Base-by-base conservation (phyloP, 2,329 filamentous ascomycete species). In the Phyllosticta citriasiana region DNA sequence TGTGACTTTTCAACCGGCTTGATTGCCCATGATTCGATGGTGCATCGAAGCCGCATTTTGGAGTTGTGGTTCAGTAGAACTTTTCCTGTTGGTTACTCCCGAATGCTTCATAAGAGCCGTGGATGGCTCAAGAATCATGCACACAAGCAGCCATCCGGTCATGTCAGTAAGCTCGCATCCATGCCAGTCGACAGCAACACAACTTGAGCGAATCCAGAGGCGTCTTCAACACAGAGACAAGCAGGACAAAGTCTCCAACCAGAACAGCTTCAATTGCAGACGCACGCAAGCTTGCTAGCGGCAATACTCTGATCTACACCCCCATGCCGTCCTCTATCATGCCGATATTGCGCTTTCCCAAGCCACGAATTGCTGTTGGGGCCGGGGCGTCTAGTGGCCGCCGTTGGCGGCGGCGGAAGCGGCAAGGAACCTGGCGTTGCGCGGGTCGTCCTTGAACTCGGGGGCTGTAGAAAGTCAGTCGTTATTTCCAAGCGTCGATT, bases 391-490 rank as follows among this genome's bases (percentile, higher is more conserved):
- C 50, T 62, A 62, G 53, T 62, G 60, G 52, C 55, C 59, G 52
- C 66, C 61, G 71, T 73, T 73, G 61, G 69, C 61, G 57, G 86
- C n/a, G 4, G 12, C 14, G 40, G 40, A 14, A 16, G 40, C 40
- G 14, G 40, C 40, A n/a, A 6, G 14, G 40, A 47, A 47, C 12
- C n/a, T 16, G 40, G 40, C 86, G 84, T 97, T 97, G 78, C 92
- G 87, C 68, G 92, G 91, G 79, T 97, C 93, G 82, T 96, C 95
- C 87, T 92, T 95, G 85, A 84, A 97, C 81, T 97, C 91, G 70
- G 89, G 89, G 81, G 86, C 93, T 97, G 70, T 26, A 30, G 24
- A 57, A 16, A n/a, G 33, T 19, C 30, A 35, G 22, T 30, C 9
- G 27, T 30, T 8, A 4, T 30, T 30, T 30, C 5, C 27, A 30